phyloP scores from a whole-genome alignment of 768 basidiomycete genomes.

The Leccinellum albellum region DNA sequence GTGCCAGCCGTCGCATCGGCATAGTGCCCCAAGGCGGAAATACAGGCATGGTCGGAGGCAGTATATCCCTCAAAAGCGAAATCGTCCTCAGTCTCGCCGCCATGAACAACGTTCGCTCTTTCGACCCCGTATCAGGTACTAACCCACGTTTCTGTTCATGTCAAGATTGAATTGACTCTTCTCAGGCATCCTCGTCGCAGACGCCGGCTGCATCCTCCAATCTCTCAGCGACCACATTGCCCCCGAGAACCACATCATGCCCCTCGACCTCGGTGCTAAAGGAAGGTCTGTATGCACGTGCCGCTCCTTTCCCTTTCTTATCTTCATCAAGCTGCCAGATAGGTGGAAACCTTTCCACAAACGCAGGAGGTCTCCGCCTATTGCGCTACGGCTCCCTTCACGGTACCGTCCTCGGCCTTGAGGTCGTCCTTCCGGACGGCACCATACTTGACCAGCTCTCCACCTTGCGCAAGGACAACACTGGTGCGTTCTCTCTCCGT shows the following conservation, averaged over 20 bases:
- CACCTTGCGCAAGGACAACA: slow-evolving; percentile 95
- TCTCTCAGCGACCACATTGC: slow-evolving; percentile 81
- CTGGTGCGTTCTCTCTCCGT: slow-evolving; percentile 50
- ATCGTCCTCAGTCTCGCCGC: slow-evolving; percentile 80
- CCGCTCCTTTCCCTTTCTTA: slow-evolving; percentile 1
- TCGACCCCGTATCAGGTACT: slow-evolving; percentile 79
- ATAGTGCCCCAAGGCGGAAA: slow-evolving; percentile 98
- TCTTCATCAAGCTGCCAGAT: slow-evolving; percentile 76
- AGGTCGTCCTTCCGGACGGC: slow-evolving; percentile 93
- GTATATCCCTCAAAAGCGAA: slow-evolving; percentile 86
- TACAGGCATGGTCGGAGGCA: slow-evolving; percentile 95
- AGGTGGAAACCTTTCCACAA: slow-evolving; percentile 95
- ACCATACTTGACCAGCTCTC: slow-evolving; percentile 85
- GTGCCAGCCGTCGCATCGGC: slow-evolving; percentile 75
- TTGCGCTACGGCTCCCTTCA: slow-evolving; percentile 94
- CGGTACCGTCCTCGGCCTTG: slow-evolving; percentile 90
- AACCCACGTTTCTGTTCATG: neutral
- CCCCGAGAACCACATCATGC: slow-evolving; percentile 92
- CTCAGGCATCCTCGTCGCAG: slow-evolving; percentile 82
- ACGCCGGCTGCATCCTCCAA: slow-evolving; percentile 93
- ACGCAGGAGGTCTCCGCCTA: slow-evolving; percentile 94
- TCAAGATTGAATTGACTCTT: slow-evolving; percentile 5
- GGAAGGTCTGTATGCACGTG: slow-evolving; percentile 61
- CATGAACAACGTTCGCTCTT: slow-evolving; percentile 77
- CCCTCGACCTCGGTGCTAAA: slow-evolving; percentile 92